phyloP scores from a whole-genome alignment of 257 asterid species.

The Anisodus tanguticus region DNA sequence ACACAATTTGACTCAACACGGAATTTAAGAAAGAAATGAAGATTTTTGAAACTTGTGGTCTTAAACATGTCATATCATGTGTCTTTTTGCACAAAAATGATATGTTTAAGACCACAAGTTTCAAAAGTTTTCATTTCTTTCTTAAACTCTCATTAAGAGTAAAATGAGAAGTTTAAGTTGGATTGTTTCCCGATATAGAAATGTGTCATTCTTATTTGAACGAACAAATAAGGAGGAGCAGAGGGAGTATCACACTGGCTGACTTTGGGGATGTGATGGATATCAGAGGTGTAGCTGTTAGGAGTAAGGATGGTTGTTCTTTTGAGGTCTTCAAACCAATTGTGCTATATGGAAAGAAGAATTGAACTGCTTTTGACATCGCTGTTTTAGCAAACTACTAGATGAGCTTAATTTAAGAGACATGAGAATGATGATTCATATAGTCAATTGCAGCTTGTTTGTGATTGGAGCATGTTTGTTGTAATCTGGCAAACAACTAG shows the following conservation, averaged over 20 bases:
- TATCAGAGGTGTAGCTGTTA: neutral
- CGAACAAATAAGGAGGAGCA: neutral
- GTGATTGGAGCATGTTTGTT: neutral
- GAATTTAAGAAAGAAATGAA: neutral
- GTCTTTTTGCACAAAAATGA: too few species aligned
- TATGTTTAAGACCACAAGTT: too few species aligned
- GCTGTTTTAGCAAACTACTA: neutral
- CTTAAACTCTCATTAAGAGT: neutral
- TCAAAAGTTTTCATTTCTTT: too few species aligned
- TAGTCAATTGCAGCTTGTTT: neutral
- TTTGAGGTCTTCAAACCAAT: neutral
- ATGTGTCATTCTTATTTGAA: neutral
- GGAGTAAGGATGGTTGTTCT: neutral
- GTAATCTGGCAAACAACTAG: neutral
- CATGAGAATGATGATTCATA: neutral
- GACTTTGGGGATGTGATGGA: neutral
- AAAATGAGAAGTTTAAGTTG: neutral
- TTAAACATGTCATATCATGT: neutral
- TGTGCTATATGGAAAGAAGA: neutral
- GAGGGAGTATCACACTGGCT: neutral
- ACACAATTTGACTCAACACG: neutral
- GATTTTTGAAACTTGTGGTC: neutral
- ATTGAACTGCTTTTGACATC: neutral
- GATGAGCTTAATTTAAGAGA: constrained; percentile 11
- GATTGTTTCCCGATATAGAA: neutral